phyloP scores from a whole-genome alignment of 257 asterid species.

The Solanum peruvianum region DNA sequence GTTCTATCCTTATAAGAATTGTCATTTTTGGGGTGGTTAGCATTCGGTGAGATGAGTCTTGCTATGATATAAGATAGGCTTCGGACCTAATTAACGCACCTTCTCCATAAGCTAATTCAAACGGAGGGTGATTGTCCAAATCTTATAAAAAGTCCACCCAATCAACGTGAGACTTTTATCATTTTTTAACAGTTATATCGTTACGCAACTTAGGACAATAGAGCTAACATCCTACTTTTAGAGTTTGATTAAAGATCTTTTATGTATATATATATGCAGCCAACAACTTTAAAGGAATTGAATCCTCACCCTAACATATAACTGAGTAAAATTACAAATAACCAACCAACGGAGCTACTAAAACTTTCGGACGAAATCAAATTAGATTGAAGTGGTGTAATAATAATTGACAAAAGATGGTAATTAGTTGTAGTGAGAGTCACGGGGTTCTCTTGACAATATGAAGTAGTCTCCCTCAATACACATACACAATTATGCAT shows the following conservation, averaged over 20 bases:
- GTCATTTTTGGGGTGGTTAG: neutral
- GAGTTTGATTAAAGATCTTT: neutral
- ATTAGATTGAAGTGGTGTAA: slow-evolving; percentile 9
- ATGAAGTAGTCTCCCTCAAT: slow-evolving; percentile 10
- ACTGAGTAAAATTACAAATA: too few relatives aligned
- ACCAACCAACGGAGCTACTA: neutral
- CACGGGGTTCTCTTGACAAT: slow-evolving; percentile 70
- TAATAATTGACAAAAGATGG: neutral
- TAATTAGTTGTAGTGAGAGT: slow-evolving; percentile 5
- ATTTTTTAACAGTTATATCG: neutral
- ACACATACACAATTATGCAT: neutral
- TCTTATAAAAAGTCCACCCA: too few relatives aligned
- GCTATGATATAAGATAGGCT: neutral
- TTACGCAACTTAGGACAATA: too few relatives aligned
- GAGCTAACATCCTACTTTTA: neutral
- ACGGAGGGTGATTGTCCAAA: too few relatives aligned
- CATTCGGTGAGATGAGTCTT: neutral
- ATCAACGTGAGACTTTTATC: neutral
- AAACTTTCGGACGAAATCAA: neutral
- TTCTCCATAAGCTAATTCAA: neutral
- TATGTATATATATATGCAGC: too few relatives aligned
- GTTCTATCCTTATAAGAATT: neutral
- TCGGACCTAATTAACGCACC: neutral
- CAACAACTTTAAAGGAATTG: neutral
- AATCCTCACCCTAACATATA: neutral